phyloP scores from a whole-genome alignment of 441 rosid species.

The Populus tomentosa region DNA sequence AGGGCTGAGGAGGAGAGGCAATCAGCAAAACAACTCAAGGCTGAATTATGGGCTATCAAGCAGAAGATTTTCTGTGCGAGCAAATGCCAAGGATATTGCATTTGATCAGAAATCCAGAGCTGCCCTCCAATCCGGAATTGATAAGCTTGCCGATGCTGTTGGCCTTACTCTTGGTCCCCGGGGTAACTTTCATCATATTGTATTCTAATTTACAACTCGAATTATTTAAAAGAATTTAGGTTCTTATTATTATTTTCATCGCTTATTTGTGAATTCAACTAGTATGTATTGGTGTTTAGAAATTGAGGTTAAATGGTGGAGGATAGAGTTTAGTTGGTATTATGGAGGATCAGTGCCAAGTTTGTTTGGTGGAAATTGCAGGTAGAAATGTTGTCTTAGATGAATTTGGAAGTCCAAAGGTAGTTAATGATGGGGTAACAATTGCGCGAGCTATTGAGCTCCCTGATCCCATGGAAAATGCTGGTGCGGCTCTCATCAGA shows the following conservation, averaged over 20 bases:
- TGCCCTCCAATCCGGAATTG: conserved; percentile 88
- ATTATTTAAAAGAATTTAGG: neutral
- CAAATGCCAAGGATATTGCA: conserved; percentile 78
- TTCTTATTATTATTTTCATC: no score
- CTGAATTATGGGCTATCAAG: conserved; percentile 43
- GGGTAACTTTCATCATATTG: conserved; percentile 38
- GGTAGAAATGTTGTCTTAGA: conserved; percentile 97
- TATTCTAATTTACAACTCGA: neutral
- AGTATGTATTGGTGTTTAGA: neutral
- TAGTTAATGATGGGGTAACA: conserved; percentile 94
- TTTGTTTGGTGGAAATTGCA: conserved; percentile 21
- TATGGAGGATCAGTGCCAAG: neutral
- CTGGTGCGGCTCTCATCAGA: conserved; percentile 94
- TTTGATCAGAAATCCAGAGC: conserved; percentile 83
- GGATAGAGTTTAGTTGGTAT: neutral
- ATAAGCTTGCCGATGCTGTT: conserved; percentile 90
- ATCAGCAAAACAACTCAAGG: conserved; percentile 45
- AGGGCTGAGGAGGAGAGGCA: conserved; percentile 41
- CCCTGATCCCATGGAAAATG: conserved; percentile 91
- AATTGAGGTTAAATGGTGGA: neutral
- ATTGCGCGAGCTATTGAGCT: conserved; percentile 93
- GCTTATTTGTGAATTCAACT: neutral
- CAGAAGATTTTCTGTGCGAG: conserved; percentile 66
- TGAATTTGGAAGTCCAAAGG: conserved; percentile 92
- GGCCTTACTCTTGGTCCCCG: conserved; percentile 97